Evolutionary conservation across 2,329 filamentous ascomycete species (phyloP), one percentile per base, ranked within the genome.

Genomic region (Fusarium brachygibbosum): DNA sequence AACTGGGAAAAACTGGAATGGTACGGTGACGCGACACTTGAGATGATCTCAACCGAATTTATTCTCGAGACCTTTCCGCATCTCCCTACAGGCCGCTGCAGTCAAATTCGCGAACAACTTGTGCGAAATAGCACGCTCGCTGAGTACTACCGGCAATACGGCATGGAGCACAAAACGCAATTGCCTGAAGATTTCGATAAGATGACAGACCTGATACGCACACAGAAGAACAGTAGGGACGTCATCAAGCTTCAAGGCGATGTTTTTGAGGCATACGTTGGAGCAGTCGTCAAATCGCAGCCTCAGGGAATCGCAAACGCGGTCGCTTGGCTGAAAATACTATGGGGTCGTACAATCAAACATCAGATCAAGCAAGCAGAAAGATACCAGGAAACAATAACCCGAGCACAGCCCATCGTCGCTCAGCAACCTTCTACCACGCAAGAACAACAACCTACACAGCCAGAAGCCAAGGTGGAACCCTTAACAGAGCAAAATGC

Each of bases 231-330:
- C 58, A 79, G 75, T 76, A 90, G 86, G 76, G 86, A 85, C 41
- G 84, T 87, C 63, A 86, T 82, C 16, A 98, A 98, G 78, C 88
- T 93, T 12, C 84, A 92, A 58, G 94, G 91, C 11, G 95, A 98
- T 76, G 86, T 98, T 19, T 97, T 98, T 73, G 95, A 98, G 78
- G 92, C 95, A 0, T 98, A 97, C 72, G 88, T 97, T 17, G 94
- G 92, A 11, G 94, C 91, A 5, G 80, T 94, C 8, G 86, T 97
- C 34, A 81, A 93, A 3, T 89, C 90, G 1, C 87, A 93, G 72
- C 84, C 88, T 0, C 79, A 81, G 5, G 94, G 94, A 1, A 86
- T 91, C 46, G 67, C 78, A 10, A 84, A 83, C 3, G 90, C 87
- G 3, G 85, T 90, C 52, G 77, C 84, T 16, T 98, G 94, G 93